Percentiles rank a stretch among this genome's conserved stretches.
These are phyloP conservation scores for Pulveroboletus sp. DNA, from an alignment of 1,284 basidiomycete species.

Conservation along the genomic window DNA sequence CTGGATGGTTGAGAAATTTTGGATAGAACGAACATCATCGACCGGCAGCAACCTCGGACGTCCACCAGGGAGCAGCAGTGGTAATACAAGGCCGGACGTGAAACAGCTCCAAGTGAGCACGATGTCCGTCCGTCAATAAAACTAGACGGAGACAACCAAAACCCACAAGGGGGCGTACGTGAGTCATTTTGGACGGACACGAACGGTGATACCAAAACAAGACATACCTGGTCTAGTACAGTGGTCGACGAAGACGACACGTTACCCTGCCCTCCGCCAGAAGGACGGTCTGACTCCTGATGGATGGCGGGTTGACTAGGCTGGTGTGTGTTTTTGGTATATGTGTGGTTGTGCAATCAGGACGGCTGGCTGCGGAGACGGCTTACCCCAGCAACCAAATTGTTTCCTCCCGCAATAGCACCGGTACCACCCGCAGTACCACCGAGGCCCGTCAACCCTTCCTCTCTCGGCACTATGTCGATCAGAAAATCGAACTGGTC, in stretches of 20 bases:
- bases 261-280: constrained; percentile 16
- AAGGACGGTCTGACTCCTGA: constrained; percentile 26
- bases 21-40: not conserved
- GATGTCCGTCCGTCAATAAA: constrained; percentile 19
- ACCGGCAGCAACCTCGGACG: not conserved
- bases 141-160: constrained; percentile 5
- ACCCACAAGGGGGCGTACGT: not conserved
- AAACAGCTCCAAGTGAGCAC: constrained; percentile 2
- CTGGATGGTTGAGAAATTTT: not conserved
- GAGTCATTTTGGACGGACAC: too few relatives aligned
- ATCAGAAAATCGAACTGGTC: constrained; percentile 94
- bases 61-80: not conserved
- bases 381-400: constrained; percentile 25
- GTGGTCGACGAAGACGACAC: constrained; percentile 18
- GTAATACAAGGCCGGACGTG: not conserved
- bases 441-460: constrained; percentile 34
- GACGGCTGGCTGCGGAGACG: not conserved
- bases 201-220: not conserved
- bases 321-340: constrained; percentile 2
- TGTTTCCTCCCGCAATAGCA: constrained; percentile 15
- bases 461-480: constrained; percentile 87
- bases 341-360: not conserved
- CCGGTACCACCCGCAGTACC: not conserved
- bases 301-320: constrained; percentile 23
- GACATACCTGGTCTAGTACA: constrained; percentile 22